These are phyloP conservation scores for Zygoascus biomembranicola DNA, from an alignment of 805 yeast genomes.

Conservation along the genomic window DNA sequence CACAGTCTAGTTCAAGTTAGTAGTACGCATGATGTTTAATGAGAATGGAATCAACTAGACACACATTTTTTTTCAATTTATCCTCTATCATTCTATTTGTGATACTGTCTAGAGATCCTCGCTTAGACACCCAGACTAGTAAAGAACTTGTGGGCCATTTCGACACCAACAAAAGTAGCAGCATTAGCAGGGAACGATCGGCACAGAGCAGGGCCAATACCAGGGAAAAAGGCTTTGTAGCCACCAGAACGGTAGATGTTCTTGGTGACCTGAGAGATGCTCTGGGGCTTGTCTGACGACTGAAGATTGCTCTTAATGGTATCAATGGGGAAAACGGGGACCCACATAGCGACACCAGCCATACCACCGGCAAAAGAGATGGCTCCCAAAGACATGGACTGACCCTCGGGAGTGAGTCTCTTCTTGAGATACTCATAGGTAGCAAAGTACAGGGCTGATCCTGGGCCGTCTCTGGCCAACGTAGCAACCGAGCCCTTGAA, in stretches of 20 bases:
- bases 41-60: too few relatives aligned
- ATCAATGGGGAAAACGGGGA: slow-evolving; percentile 90
- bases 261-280: slow-evolving; percentile 58
- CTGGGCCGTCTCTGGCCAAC: slow-evolving; percentile 94
- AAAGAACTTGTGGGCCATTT: slow-evolving; percentile 47
- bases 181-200: slow-evolving; percentile 98
- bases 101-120: too few relatives aligned
- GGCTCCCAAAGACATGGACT: slow-evolving; percentile 58
- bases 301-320: slow-evolving; percentile 84
- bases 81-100: too few relatives aligned
- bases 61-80: too few relatives aligned
- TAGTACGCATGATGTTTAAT: too few relatives aligned
- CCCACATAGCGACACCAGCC: slow-evolving; percentile 97
- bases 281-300: slow-evolving; percentile 42
- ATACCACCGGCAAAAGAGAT: slow-evolving; percentile 88
- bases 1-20: too few relatives aligned
- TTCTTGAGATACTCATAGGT: slow-evolving; percentile 80
- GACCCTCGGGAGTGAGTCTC: slow-evolving; percentile 46
- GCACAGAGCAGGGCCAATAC: slow-evolving; percentile 89
- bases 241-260: slow-evolving; percentile 72
- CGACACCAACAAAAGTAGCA: slow-evolving; percentile 97
- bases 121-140: not conserved
- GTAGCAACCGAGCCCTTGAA: slow-evolving; percentile 92
- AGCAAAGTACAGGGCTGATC: slow-evolving; percentile 91
- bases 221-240: slow-evolving; percentile 90